phyloP scores from a whole-genome alignment of 2,329 filamentous ascomycete species.

The Chrysoporthe cubensis region DNA sequence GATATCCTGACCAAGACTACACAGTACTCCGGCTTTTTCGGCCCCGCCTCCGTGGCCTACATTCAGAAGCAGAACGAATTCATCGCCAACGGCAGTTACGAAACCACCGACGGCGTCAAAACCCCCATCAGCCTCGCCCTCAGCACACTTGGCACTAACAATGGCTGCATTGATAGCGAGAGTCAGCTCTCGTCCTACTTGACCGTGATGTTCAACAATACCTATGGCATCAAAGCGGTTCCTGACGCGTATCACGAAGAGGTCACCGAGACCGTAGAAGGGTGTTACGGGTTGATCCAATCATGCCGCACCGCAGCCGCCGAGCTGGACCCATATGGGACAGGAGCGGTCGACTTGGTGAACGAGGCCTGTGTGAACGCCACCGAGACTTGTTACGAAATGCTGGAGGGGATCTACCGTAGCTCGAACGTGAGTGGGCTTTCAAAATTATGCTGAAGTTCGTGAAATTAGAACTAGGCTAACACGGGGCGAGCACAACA shows the following conservation, averaged over 20 bases:
- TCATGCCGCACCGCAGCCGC: slow-evolving; percentile 33
- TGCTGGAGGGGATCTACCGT: slow-evolving; percentile 43
- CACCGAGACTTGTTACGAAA: slow-evolving; percentile 15
- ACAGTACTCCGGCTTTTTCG: slow-evolving; percentile 38
- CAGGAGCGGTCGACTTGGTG: slow-evolving; percentile 25
- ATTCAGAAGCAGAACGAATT: slow-evolving; percentile 34
- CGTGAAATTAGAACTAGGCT: background rate
- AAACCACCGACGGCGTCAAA: slow-evolving; percentile 24
- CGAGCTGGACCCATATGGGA: slow-evolving; percentile 48
- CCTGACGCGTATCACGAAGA: slow-evolving; percentile 24
- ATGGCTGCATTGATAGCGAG: slow-evolving; percentile 34
- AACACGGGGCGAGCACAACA: slow-evolving; percentile 34
- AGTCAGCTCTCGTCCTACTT: slow-evolving; percentile 32
- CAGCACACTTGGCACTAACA: slow-evolving; percentile 35
- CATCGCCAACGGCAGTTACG: slow-evolving; percentile 29
- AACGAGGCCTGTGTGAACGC: slow-evolving; percentile 25
- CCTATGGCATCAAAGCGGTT: slow-evolving; percentile 28
- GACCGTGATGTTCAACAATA: slow-evolving; percentile 32
- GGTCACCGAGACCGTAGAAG: slow-evolving; percentile 22
- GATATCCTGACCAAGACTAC: background rate
- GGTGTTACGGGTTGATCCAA: slow-evolving; percentile 25
- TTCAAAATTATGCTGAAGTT: too few relatives aligned
- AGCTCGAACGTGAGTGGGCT: slow-evolving; percentile 35
- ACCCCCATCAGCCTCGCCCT: slow-evolving; percentile 31
- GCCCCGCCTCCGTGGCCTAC: slow-evolving; percentile 36